Base-by-base conservation (phyloP, 1,139 yeast species). In the Meyerozyma elateridarum region DNA sequence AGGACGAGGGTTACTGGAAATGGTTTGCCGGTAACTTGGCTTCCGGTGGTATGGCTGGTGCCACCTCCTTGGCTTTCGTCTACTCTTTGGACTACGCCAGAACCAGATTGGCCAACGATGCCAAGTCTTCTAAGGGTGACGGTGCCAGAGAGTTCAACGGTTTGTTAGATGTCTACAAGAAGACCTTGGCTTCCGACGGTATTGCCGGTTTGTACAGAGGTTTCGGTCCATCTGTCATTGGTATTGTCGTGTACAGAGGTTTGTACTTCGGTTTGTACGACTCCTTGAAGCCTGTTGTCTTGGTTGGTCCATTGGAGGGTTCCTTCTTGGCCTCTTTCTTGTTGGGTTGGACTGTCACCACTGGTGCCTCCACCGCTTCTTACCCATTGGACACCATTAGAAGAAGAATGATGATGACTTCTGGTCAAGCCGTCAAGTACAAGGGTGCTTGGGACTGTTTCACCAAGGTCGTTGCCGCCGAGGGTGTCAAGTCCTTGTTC, bases 381-480 rank as follows among this genome's bases (percentile, higher is more conserved):
- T 79, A 79, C 74, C 87, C 87, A 63, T 75, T 79, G 59, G 87
- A 79, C 68, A 79, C 87, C 55, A 81, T 79, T 59, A 79, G 87
- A 75, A 79, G 88, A 74, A 79, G 87, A 73, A 80, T 80, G 87
- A 80, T 80, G 87, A 79, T 81, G 85, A 81, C 88, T 50, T 80
- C 87, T 45, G 85, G 85, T 59, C 82, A 79, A 64, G 81, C 81
- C 56, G 83, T 79, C 54, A 78, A 79, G 70, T 81, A 81, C 76
- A 65, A 70, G 62, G 79, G 82, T 59, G 82, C 87, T 48, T 68
- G 78, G 64, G 85, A 79, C 60, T 84, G 85, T 54, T 77, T 78
- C 77, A 59, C 57, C 47, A 65, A 77, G 68, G 79, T 81, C 56
- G 79, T 79, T 48, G 80, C 80, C 47, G 73, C 78, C 52, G 87